Percentiles rank a stretch among this genome's conserved stretches.
Conservation (phyloP, 2,329 filamentous ascomycete species). For the Talaromyces marneffei region DNA sequence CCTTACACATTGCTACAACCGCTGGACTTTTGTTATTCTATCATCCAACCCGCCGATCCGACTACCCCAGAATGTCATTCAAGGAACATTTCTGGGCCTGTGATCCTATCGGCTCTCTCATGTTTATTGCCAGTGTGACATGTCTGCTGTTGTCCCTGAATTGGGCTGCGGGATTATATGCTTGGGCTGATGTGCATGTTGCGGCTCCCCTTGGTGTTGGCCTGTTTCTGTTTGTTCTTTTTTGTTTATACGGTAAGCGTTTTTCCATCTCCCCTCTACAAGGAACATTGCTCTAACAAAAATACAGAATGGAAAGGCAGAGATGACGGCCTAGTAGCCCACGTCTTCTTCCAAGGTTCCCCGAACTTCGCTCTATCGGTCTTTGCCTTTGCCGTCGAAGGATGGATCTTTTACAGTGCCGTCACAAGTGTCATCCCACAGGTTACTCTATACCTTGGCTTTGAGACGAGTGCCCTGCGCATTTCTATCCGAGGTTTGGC, state of each 20-base stretch:
- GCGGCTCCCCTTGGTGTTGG: slow-evolving; percentile 7
- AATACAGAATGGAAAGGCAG: slow-evolving; percentile 11
- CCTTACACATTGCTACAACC: slow-evolving; percentile 6
- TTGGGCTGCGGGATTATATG: slow-evolving; percentile 10
- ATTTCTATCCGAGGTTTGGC: slow-evolving; percentile 15
- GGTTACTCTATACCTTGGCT: slow-evolving; percentile 9
- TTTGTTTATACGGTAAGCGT: slow-evolving; percentile 8
- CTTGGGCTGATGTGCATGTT: slow-evolving; percentile 8
- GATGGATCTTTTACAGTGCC: slow-evolving; percentile 12
- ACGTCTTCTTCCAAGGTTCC: slow-evolving; percentile 9
- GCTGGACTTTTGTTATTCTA: slow-evolving; percentile 11
- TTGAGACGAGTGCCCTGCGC: slow-evolving; percentile 3
- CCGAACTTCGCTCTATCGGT: slow-evolving; percentile 8
- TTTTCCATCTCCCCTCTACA: background rate
- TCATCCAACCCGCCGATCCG: slow-evolving; percentile 1
- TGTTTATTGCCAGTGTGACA: slow-evolving; percentile 9
- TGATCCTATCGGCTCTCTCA: slow-evolving; percentile 8
- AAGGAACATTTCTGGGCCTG: slow-evolving; percentile 11
- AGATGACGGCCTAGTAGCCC: slow-evolving; percentile 6
- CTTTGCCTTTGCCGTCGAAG: slow-evolving; percentile 11
- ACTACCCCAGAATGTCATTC: slow-evolving; percentile 3
- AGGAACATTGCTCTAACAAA: background rate
- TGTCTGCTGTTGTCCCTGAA: slow-evolving; percentile 9
- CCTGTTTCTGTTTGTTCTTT: slow-evolving; percentile 5
- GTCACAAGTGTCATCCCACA: slow-evolving; percentile 10